Percentiles rank a stretch among this genome's conserved stretches.
Conservation (phyloP, 23 red algal species). For the Gracilaria domingensis region DNA sequence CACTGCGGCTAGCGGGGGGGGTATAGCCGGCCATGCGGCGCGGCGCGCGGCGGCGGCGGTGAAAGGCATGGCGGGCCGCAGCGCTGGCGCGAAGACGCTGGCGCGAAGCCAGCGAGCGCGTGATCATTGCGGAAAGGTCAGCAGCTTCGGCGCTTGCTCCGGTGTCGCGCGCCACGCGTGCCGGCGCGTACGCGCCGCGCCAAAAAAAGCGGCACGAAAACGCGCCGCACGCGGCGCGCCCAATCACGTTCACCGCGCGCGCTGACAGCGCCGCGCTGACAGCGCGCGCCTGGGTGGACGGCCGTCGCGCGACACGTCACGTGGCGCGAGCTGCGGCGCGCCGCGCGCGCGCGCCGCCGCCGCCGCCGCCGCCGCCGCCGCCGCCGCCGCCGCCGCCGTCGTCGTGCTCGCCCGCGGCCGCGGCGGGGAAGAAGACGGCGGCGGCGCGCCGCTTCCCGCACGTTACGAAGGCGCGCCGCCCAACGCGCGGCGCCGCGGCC, state of each 20-base stretch:
- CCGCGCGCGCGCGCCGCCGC: neutral
- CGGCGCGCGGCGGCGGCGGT: too few species aligned
- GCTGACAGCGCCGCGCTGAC: neutral
- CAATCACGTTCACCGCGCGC: neutral
- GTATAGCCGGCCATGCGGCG: neutral
- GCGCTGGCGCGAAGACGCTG: too few species aligned
- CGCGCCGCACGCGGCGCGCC: neutral
- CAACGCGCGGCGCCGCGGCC: neutral
- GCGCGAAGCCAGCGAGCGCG: neutral
- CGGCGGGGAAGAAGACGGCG: neutral
- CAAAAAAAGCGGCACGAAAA: constrained; percentile 4
- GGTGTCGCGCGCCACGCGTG: neutral
- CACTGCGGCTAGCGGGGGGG: neutral
- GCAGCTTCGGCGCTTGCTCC: neutral
- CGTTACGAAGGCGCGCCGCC: neutral
- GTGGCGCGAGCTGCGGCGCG: neutral
- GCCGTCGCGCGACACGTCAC: constrained; percentile 10
- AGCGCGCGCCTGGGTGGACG: neutral
- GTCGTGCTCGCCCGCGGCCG: neutral
- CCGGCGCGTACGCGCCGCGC: neutral
- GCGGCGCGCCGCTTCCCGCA: neutral
- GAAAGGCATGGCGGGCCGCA: too few species aligned
- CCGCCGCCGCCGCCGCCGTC: neutral
- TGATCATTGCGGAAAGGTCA: neutral
- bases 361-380: neutral